These are phyloP conservation scores for Strobilomyces dryophilus DNA, from an alignment of 768 basidiomycete species.

Conservation along the genomic window DNA sequence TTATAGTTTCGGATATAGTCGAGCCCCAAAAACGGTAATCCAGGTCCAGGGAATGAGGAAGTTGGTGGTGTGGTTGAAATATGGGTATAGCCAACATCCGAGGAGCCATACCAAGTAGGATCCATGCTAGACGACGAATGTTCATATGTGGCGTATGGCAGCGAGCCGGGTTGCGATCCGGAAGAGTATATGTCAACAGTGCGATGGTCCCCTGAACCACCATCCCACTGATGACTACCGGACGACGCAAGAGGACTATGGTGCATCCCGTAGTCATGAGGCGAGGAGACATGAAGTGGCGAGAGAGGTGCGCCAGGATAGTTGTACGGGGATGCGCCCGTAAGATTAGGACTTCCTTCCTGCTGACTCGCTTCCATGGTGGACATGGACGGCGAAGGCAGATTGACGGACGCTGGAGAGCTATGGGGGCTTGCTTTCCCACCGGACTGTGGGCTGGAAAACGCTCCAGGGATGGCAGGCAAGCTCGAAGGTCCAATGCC, in stretches of 20 bases:
- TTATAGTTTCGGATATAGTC: slow-evolving; percentile 81
- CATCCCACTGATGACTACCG: slow-evolving; percentile 42
- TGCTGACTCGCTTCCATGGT: slow-evolving; percentile 42
- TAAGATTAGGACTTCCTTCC: slow-evolving; percentile 55
- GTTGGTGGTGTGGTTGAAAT: slow-evolving; percentile 58
- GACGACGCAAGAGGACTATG: slow-evolving; percentile 29
- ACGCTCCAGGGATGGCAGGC: slow-evolving; percentile 48
- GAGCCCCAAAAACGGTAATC: slow-evolving; percentile 79
- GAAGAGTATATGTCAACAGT: slow-evolving; percentile 43
- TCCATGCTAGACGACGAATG: slow-evolving; percentile 39
- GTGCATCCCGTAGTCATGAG: slow-evolving; percentile 50
- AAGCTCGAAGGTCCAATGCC: slow-evolving; percentile 39
- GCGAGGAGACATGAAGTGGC: slow-evolving; percentile 48
- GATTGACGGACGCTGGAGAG: slow-evolving; percentile 68
- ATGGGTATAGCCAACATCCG: slow-evolving; percentile 38
- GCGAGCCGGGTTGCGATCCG: slow-evolving; percentile 29
- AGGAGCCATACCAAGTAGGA: slow-evolving; percentile 35
- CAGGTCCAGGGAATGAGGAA: slow-evolving; percentile 63
- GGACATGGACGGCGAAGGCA: slow-evolving; percentile 66
- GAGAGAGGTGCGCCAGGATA: slow-evolving; percentile 45
- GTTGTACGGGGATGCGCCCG: slow-evolving; percentile 41
- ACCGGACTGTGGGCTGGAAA: slow-evolving; percentile 49
- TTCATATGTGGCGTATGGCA: slow-evolving; percentile 45
- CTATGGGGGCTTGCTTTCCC: slow-evolving; percentile 61
- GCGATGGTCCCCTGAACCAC: slow-evolving; percentile 35